Evolutionary conservation across 2,329 filamentous ascomycete species (phyloP).

Genomic region (Ceratocystis huliohia): DNA sequence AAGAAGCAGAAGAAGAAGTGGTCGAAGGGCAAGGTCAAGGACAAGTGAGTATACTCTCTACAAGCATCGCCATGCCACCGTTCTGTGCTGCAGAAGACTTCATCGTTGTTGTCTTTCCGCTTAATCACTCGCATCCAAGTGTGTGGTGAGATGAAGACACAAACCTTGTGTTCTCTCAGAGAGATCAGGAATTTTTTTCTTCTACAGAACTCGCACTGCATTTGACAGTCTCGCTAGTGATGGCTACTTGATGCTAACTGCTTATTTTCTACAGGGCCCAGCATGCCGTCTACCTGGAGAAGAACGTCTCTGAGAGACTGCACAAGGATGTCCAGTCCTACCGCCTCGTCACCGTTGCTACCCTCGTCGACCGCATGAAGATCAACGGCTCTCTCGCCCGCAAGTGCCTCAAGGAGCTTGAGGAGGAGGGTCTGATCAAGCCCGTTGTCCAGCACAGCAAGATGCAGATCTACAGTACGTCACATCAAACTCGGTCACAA

Average conservation of each 20-base stretch:
- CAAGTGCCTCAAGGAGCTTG: conserved; percentile 76
- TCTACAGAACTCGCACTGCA: too few species aligned
- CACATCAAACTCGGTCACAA: background rate
- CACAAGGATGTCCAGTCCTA: conserved; percentile 99
- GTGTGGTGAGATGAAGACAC: background rate
- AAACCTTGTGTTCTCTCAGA: too few species aligned
- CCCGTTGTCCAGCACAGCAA: conserved; percentile 93
- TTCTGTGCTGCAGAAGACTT: background rate
- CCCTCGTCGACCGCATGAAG: conserved; percentile 98
- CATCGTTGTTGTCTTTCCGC: background rate
- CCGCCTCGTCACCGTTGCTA: conserved; percentile 96
- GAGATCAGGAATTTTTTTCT: too few species aligned
- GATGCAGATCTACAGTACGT: conserved; percentile 91
- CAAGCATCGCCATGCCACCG: background rate
- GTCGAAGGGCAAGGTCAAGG: conserved; percentile 71
- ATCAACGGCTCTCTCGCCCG: conserved; percentile 97
- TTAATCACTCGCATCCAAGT: background rate
- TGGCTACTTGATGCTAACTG: conserved; percentile 11
- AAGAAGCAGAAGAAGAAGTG: conserved; percentile 44
- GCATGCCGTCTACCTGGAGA: conserved; percentile 98
- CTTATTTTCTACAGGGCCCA: conserved; percentile 50
- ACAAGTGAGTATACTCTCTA: conserved; percentile 46
- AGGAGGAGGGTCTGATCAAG: conserved; percentile 98
- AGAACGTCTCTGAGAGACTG: conserved; percentile 92
- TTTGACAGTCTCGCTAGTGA: too few species aligned